Conservation (phyloP, 2,329 filamentous ascomycete species). For the Colletotrichum endophyticum region DNA sequence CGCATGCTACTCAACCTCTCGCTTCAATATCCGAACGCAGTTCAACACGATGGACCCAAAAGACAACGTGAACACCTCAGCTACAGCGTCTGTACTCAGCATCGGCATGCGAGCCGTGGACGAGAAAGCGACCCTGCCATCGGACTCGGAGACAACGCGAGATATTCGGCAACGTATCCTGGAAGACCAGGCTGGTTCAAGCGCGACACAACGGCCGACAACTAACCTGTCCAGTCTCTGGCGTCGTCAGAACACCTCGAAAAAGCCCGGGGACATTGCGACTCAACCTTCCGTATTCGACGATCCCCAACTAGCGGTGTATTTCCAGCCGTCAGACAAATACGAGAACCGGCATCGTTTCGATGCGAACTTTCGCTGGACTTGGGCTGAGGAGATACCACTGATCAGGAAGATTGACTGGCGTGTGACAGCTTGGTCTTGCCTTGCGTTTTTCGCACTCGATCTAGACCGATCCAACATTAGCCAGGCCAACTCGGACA, state of each 20-base stretch:
- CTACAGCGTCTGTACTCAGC: not conserved
- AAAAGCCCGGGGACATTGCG: slow-evolving; percentile 30
- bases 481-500: slow-evolving; percentile 25
- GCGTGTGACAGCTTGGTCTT: not conserved
- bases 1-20: not conserved
- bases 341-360: slow-evolving; percentile 20
- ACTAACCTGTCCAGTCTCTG: slow-evolving; percentile 17
- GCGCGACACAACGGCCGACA: slow-evolving; percentile 20
- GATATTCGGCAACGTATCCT: not conserved
- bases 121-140: not conserved
- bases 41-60: not conserved
- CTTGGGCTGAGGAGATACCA: not conserved
- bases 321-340: slow-evolving; percentile 30
- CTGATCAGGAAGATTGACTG: not conserved
- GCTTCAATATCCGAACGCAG: not conserved
- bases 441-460: not conserved
- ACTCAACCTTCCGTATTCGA: slow-evolving; percentile 49
- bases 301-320: slow-evolving; percentile 42
- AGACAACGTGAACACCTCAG: not conserved
- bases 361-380: not conserved
- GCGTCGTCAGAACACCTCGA: slow-evolving; percentile 20
- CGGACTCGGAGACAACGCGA: not conserved
- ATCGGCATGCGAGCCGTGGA: not conserved
- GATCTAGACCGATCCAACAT: not conserved
- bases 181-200: slow-evolving; percentile 7